Evolutionary conservation across 2,329 filamentous ascomycete genomes (phyloP), one percentile per base, ranked within the genome.

Genomic region (Penicillium frequentans): DNA sequence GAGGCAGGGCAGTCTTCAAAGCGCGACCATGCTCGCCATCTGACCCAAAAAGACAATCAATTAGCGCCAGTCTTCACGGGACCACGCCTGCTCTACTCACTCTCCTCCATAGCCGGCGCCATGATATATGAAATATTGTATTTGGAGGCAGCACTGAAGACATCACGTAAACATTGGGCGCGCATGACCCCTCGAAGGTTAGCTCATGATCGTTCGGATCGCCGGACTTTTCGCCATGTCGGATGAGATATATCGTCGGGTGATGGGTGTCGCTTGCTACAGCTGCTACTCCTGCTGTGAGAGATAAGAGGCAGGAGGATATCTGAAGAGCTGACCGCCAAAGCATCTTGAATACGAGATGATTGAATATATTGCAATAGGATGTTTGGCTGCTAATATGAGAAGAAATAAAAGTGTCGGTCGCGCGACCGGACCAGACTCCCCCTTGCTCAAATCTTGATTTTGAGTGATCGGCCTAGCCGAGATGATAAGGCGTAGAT

Each of bases 171-270:
- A 49, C 70, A 72, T 45, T 68, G 61, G 6, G 70, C 68, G 35
- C 70, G 68, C 49, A 50, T 58, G 42, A 62, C 46, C 1, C 70
- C 8, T 70, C 68, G 2, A 52, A 23, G 19, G 57, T 68, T 10
- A 72, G 54, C 3, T 64, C 64, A 31, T 65, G 63, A 24, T 71
- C 63, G 10, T 61, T 27, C 8, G 60, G 59, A 33, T 70, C 48
- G 2, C 21, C 49, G 6, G 70, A 59, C 31, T 71, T 71, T 50
- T 72, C 70, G 33, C 66, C 70, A 48, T 72, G 70, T 10, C 70
- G 68, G 48, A 72, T 69, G 19, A 72, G 56, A 33, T 67, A 71
- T 19, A 71, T 61, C 8, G 60, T 70, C 19, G 70, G 65, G 14
- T 42, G 33, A 26, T 49, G 47, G 55, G 16, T 29, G 13, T 9